Evolutionary conservation across 208 protist genomes (phyloP).

Genomic region (Leishmania braziliensis): DNA sequence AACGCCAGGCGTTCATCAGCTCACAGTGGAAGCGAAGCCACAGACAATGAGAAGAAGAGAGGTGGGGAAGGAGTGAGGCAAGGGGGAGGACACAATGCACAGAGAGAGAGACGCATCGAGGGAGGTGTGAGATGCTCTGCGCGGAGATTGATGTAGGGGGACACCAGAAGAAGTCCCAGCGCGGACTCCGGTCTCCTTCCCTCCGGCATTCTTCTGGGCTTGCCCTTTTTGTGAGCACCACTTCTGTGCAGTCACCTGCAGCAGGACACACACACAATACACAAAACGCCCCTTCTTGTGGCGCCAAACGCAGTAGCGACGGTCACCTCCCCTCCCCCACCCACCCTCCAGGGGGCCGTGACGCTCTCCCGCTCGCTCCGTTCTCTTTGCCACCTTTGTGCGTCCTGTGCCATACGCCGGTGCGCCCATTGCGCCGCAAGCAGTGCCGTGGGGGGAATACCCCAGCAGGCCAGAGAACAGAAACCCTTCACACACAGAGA

Average conservation of each 20-base stretch:
- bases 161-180: not conserved
- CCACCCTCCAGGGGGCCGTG: no score
- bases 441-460: not conserved
- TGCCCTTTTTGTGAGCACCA: not conserved
- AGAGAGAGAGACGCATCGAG: not conserved
- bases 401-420: not conserved
- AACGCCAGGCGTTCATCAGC: not conserved
- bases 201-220: not conserved
- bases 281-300: not conserved
- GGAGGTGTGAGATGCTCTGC: not conserved
- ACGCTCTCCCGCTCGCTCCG: no score
- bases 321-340: not conserved
- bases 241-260: not conserved
- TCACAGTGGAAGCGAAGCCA: not conserved
- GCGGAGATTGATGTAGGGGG: not conserved
- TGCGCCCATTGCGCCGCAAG: not conserved
- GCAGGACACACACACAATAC: not conserved
- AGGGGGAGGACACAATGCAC: not conserved
- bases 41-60: constrained; percentile 1
- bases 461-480: not conserved
- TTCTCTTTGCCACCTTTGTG: no score
- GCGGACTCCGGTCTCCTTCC: not conserved
- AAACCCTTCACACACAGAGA: not conserved
- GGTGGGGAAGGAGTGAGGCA: not conserved
- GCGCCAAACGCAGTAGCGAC: not conserved